Evolutionary conservation across 176 grass and related monocot genomes (phyloP), one percentile per base, ranked within the genome.

Genomic region (Otatea glauca): DNA sequence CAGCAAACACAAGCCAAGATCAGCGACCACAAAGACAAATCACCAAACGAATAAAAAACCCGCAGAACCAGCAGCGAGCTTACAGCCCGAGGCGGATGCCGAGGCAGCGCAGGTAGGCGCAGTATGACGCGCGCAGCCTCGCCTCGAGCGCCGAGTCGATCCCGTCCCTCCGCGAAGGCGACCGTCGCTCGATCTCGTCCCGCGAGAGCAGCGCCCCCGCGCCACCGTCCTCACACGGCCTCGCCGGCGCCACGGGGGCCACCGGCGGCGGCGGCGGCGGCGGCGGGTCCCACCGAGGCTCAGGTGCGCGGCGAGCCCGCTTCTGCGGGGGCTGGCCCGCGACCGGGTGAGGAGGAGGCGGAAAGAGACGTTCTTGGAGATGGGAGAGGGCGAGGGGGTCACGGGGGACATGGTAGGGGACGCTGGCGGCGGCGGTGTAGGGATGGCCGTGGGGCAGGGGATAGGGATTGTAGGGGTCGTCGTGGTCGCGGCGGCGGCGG

Each of bases 61-160:
- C 10, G 70, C 20, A 25, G 72, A 58, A 14, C 38, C 24, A 12
- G 60, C 44, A 70, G 61, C 15, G 3, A 76, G 39, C 80, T 73
- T 81, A 94, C 89, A 94, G 75, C 47, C 81, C 80, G 5, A 94
- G 92, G 24, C 80, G 66, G 75, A 81, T 68, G 47, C 89, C 92
- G 10, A 94, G 83, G 65, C 76, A 86, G 75, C 74, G 75, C 18
- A 94, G 83, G 50, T 91, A 94, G 42, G 86, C 61, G 80, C 92
- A 94, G 86, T 94, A 94, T 45, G 92, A 94, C 4, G 72, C 84
- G 12, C 92, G 92, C 75, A 94, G 76, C 80, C 89, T 85, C 1
- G 83, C 82, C 76, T 94, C 92, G 7, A 74, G 77, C n/a, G 69
- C 77, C 9, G 89, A 78, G 83, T 91, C 86, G 39, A 94, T 94